Evolutionary conservation across 2,329 filamentous ascomycete species (phyloP), one percentile per base, ranked within the genome.

Genomic region (Diaporthe eres): DNA sequence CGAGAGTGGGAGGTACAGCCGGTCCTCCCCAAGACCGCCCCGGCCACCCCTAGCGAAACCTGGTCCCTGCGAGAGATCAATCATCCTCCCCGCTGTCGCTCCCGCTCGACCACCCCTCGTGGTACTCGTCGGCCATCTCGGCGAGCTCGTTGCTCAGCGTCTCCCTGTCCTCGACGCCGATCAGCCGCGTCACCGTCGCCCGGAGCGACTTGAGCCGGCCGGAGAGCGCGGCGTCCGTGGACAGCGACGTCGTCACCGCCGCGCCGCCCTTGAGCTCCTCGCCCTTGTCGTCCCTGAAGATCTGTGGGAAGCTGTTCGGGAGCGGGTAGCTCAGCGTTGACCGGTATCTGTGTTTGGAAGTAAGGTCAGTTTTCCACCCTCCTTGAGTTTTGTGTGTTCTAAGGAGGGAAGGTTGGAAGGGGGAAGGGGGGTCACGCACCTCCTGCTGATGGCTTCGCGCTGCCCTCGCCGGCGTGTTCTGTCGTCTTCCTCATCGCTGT

Each of bases 51-150:
- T 61, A 3, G 10, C 37, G n/a, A 9, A 25, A 51, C 22, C 15
- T 3, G 37, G 19, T 22, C 22, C 22, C 34, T 44, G 3, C 28
- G 12, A 2, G 19, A 37, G 28, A 31, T 77, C 60, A 82, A 10
- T 90, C 87, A 70, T 95, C 93, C 75, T 95, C 92, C 28, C 91
- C 92, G 12, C 92, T 89, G 79, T 94, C 94, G 75, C 91, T 93
- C 34, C 92, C 95, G 80, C 93, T 95, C 17, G 92, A 92, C 94
- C 95, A 98, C 1, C 95, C 95, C 77, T 97, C 94, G 79, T 95
- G 92, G 82, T 98, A 98, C 76, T 94, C 94, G 81, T 98, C 96
- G 1, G 94, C 93, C 80, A 98, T 92, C 76, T 94, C 93, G 34
- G 94, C 92, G 53, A 99, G 87, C 17, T 94, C 92, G 81, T 98